Base-by-base conservation (phyloP, 1,139 yeast genomes). In the Meyerozyma guilliermondii region DNA sequence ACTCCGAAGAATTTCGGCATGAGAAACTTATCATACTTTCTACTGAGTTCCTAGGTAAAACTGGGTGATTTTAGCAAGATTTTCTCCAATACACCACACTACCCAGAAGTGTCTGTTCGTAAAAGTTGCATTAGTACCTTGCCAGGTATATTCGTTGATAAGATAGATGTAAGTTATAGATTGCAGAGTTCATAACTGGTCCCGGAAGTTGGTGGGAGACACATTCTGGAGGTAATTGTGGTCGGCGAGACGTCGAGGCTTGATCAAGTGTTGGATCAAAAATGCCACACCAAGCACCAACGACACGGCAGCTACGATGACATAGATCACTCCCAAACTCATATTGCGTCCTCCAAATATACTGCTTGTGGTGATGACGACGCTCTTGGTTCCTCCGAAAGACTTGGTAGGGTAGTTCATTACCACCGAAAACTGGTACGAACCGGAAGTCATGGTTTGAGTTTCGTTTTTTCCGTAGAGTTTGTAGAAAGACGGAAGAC, bases 331-430 rank as follows among this genome's bases (percentile, higher is more conserved):
- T 2, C 91, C 92, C 46, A 84, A 62, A 46, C 81, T 76, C 61
- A 80, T 56, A 56, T 84, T 83, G 41, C 87, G 68, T 3, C 92
- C 92, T 16, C 92, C 92, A 50, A 83, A 73, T 1, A 79, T 71
- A 20, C 81, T 75, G 41, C 81, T 83, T 11, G 87, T 83, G 5
- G 91, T 78, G 11, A 85, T 63, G 3, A 82, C 81, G 28, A 85
- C 50, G 13, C 83, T 76, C 57, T 85, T 85, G 28, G 83, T 75
- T 16, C 94, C 94, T 2, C 88, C 87, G 57, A 73, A 85, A 10
- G 78, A 63, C 1, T 74, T 56, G 5, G 82, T 87, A 0, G 92
- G 92, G 64, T 84, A 85, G 59, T 83, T 82, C 65, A 83, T 58
- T 3, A 66, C 83, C 41, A 85, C 71, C 41, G 74, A 72, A 16